Conservation (phyloP, 2,329 filamentous ascomycete species). For the Fusarium keratoplasticum region DNA sequence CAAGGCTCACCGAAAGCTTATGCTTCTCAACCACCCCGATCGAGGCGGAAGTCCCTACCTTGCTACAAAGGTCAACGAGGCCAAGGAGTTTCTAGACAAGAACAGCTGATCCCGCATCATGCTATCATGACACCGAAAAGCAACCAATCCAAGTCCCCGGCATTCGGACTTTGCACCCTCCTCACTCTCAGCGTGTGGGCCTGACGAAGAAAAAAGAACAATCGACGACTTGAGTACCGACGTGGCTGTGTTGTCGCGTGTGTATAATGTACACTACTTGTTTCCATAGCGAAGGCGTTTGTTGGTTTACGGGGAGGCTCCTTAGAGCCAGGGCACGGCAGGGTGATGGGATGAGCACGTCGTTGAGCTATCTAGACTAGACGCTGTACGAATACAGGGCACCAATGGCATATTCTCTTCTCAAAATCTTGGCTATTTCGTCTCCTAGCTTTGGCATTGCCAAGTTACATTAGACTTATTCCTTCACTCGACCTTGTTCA, state of each 20-base stretch:
- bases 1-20: conserved; percentile 93
- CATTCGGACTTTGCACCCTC: conserved; percentile 6
- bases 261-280: conserved; percentile 53
- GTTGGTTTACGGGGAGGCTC: conserved; percentile 44
- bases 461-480: background rate
- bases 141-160: background rate
- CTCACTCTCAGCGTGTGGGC: background rate
- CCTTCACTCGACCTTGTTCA: conserved; percentile 24
- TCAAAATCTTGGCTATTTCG: conserved; percentile 15
- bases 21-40: conserved; percentile 98
- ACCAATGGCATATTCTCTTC: conserved; percentile 40
- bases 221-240: conserved; percentile 24
- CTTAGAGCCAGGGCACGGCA: conserved; percentile 28
- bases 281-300: conserved; percentile 61
- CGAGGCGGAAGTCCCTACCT: conserved; percentile 96
- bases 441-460: background rate
- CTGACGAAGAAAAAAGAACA: conserved; percentile 11
- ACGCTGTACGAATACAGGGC: conserved; percentile 42
- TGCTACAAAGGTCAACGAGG: conserved; percentile 98
- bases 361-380: conserved; percentile 34
- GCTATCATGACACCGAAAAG: conserved; percentile 16
- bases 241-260: conserved; percentile 26
- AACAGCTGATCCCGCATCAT: conserved; percentile 34
- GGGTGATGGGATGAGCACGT: conserved; percentile 34
- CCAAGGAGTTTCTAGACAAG: conserved; percentile 95